Evolutionary conservation across 1,284 basidiomycete species (phyloP).

Genomic region (Ceratobasidium sp.): DNA sequence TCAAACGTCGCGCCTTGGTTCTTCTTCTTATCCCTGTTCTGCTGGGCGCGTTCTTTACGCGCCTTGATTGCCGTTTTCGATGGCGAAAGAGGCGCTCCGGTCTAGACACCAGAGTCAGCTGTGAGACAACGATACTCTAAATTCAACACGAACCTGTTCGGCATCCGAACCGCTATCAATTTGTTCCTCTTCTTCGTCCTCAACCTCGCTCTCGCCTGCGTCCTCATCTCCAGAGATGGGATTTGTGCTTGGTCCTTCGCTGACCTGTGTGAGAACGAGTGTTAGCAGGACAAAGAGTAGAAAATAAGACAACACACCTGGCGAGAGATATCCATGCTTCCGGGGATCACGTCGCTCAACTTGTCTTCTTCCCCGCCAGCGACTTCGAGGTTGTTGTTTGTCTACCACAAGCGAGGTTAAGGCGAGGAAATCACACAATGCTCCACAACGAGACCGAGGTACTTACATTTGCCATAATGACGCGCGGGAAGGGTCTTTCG

Average conservation of each 20-base stretch:
- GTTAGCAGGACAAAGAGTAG: conserved; percentile 19
- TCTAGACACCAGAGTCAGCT: conserved; percentile 49
- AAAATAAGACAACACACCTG: conserved; percentile 67
- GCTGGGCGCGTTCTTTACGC: conserved; percentile 59
- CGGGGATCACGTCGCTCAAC: conserved; percentile 81
- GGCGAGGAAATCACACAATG: too few relatives aligned
- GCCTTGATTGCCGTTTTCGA: conserved; percentile 55
- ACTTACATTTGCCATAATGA: conserved; percentile 34
- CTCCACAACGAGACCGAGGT: too few relatives aligned
- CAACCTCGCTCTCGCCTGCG: conserved; percentile 68
- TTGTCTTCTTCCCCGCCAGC: conserved; percentile 73
- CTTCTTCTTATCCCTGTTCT: conserved; percentile 66
- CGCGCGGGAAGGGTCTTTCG: too few relatives aligned
- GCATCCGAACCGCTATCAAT: conserved; percentile 35
- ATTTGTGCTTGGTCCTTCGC: conserved; percentile 52
- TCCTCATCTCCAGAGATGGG: conserved; percentile 49
- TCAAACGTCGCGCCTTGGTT: conserved; percentile 77
- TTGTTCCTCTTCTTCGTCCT: conserved; percentile 63
- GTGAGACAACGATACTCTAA: conserved; percentile 44
- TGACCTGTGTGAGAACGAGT: conserved; percentile 32
- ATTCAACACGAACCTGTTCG: conserved; percentile 51
- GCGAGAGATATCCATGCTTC: conserved; percentile 82
- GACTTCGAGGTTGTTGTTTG: conserved; percentile 35
- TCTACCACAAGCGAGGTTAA: conserved; percentile 9
- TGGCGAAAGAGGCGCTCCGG: conserved; percentile 59